Evolutionary conservation across 495 filamentous ascomycete species (phyloP), one percentile per base, ranked within the genome.

Genomic region (Daldinia caldariorum): DNA sequence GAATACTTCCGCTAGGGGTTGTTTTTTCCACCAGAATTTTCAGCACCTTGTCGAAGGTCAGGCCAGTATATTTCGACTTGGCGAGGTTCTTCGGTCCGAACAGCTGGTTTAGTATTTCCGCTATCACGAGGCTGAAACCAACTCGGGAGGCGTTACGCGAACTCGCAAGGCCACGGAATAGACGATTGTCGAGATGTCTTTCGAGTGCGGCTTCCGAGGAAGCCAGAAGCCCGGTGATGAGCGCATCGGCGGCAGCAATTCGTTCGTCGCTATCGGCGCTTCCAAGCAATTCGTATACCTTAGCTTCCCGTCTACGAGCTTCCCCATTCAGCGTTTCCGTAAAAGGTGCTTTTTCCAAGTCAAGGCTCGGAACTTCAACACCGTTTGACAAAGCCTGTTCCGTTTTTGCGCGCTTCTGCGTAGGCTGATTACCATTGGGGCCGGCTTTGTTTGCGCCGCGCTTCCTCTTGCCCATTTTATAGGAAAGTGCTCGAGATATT

Each of bases 41-140:
- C 34, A 97, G 76, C 0, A 88, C 82, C 70, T 85, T 83, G 13
- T 85, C 78, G 77, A 87, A 83, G 8, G 80, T 82, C 64, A 90
- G 73, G 7, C 77, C 79, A 14, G 79, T 70, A 59, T 88, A 86
- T 61, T 82, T 84, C 20, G 75, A 75, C 34, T 64, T 45, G 12
- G 76, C 77, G 31, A 83, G 65, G 22, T 80, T 76, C 59, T 82
- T 78, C 29, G 80, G 54, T 1, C 83, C 85, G 69, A 84, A 85
- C n/a, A 91, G 74, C 73, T 90, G 87, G 0, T 84, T 82, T 41
- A 96, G 75, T 61, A 97, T 82, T 79, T 97, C 94, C 0, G 94
- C 91, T 69, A 98, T 79, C 1, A 94, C 93, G 62, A 97, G 82
- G 39, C 92, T 96, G 76, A 95, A 97, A n/a, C 95, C 95, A 61